phyloP scores from a whole-genome alignment of 1,284 basidiomycete species.

The Sporisorium reilianum region DNA sequence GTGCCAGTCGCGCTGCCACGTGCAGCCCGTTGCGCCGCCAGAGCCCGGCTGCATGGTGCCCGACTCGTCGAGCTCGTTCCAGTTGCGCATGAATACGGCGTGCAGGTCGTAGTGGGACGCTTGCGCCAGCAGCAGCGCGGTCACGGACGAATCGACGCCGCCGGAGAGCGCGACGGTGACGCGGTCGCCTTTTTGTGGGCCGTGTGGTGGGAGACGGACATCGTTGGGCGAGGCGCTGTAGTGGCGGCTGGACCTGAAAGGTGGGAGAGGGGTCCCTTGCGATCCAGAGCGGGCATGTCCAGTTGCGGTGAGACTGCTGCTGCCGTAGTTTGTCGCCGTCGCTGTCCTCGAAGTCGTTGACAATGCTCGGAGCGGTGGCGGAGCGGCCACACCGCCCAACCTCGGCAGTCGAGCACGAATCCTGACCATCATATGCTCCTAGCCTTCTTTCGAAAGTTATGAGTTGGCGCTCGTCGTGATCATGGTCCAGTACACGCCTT shows the following conservation, averaged over 20 bases:
- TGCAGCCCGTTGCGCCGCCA: slow-evolving; percentile 75
- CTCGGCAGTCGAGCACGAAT: not conserved
- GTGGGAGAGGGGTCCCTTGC: no score
- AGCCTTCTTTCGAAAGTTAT: not conserved
- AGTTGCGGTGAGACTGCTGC: not conserved
- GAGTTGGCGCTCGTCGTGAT: not conserved
- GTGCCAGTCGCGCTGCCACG: slow-evolving; percentile 95
- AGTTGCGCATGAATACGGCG: slow-evolving; percentile 95
- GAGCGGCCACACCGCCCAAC: not conserved
- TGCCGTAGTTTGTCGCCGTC: not conserved
- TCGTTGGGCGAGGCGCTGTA: not conserved
- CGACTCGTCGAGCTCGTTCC: slow-evolving; percentile 77
- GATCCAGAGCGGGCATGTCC: no score
- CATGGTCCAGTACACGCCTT: not conserved
- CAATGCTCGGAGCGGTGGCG: not conserved
- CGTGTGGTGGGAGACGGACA: not conserved
- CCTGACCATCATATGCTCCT: not conserved
- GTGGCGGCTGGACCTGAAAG: no score
- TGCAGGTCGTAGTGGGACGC: slow-evolving; percentile 75
- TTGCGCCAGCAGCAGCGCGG: slow-evolving; percentile 55
- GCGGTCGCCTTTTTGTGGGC: slow-evolving; percentile 68
- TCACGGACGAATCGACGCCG: slow-evolving; percentile 85
- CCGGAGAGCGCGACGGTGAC: slow-evolving; percentile 94
- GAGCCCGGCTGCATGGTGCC: slow-evolving; percentile 70
- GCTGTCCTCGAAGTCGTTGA: not conserved